Evolutionary conservation across 441 rosid species (phyloP).

Genomic region (California macrophylla): DNA sequence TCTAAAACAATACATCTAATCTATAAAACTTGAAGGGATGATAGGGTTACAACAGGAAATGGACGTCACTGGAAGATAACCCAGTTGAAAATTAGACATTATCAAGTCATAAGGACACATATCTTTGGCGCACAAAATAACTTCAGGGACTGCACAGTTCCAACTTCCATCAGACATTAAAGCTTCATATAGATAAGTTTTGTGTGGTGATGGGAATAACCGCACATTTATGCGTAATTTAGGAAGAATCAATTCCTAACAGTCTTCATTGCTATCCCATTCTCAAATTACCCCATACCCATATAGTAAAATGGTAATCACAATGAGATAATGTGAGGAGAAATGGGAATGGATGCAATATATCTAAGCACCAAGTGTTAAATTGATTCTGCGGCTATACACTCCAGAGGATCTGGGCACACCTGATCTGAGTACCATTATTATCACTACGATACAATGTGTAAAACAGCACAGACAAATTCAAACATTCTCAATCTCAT

Average conservation of each 20-base stretch:
- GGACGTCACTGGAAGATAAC: not conserved
- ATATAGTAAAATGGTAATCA: not conserved
- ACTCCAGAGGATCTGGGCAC: too few relatives aligned
- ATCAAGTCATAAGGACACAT: not conserved
- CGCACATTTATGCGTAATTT: not conserved
- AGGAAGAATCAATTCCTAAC: not conserved
- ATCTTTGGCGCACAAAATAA: not conserved
- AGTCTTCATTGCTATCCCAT: not conserved
- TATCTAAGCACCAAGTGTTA: too few relatives aligned
- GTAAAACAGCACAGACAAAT: too few relatives aligned
- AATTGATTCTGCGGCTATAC: too few relatives aligned
- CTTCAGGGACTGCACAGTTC: not conserved
- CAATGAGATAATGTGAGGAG: not conserved
- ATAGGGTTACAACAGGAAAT: not conserved
- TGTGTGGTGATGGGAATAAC: not conserved
- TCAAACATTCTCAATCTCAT: too few relatives aligned
- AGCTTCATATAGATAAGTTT: not conserved
- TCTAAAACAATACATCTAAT: not conserved
- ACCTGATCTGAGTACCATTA: too few relatives aligned
- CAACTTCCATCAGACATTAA: not conserved
- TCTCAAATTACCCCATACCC: not conserved
- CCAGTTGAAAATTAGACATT: not conserved
- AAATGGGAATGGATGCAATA: not conserved
- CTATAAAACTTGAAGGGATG: not conserved
- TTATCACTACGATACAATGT: too few relatives aligned